Conservation (phyloP, 202 grass and related monocot species). For the Brachypodium distachyon region DNA sequence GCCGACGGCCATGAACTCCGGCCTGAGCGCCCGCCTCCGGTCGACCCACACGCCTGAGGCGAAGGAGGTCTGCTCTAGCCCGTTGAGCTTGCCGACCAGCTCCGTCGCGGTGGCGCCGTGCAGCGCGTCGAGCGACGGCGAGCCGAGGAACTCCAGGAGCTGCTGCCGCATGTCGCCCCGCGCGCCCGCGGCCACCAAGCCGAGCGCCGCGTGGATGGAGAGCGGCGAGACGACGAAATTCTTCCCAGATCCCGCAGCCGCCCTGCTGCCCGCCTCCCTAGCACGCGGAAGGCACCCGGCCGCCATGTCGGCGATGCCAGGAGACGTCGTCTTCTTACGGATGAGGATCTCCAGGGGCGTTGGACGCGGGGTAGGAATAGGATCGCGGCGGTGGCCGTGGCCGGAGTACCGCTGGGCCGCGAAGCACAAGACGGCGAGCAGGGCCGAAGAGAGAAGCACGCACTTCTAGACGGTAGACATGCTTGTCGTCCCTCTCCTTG, state of each 20-base stretch:
- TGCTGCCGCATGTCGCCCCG: background rate
- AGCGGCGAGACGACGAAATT: slow-evolving; percentile 19
- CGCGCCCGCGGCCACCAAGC: background rate
- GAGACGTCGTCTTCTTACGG: background rate
- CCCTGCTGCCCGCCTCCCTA: background rate
- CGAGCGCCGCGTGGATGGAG: background rate
- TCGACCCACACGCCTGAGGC: slow-evolving; percentile 31
- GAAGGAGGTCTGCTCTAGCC: slow-evolving; percentile 8
- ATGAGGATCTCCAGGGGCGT: background rate
- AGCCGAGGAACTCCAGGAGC: slow-evolving; percentile 21
- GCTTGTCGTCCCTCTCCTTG: no score
- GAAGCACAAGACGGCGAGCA: background rate
- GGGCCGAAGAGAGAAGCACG: background rate
- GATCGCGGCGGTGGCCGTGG: background rate
- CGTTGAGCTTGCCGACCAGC: background rate
- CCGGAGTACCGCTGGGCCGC: no score
- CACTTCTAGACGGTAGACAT: background rate
- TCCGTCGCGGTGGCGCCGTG: background rate
- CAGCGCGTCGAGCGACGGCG: background rate
- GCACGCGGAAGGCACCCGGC: background rate
- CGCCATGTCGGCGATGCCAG: background rate
- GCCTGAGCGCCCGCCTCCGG: background rate
- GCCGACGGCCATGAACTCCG: slow-evolving; percentile 11
- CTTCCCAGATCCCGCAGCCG: background rate
- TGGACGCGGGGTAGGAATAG: background rate